Percentiles rank a stretch among this genome's conserved stretches.
Evolutionary conservation across 78 protist genomes (phyloP).

Genomic region (Guillardia theta): DNA sequence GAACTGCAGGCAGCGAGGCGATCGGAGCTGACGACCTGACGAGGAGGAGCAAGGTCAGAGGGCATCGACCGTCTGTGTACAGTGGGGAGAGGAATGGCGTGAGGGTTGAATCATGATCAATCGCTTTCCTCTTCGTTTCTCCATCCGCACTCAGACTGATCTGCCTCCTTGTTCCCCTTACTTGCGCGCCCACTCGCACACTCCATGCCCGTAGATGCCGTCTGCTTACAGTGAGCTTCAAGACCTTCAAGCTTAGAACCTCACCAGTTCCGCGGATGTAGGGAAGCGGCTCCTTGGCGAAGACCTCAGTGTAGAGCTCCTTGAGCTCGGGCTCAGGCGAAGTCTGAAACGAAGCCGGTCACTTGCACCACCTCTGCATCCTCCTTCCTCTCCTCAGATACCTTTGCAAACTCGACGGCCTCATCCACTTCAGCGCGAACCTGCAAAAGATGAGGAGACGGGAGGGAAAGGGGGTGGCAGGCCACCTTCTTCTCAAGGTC

Average conservation of each 20-base stretch:
- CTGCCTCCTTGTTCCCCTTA: not conserved
- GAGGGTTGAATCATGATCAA: too few relatives aligned
- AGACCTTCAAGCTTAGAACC: too few relatives aligned
- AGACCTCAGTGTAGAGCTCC: constrained; percentile 68
- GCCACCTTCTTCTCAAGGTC: constrained; percentile 50
- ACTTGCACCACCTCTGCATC: not conserved
- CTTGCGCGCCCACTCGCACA: not conserved
- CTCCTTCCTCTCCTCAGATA: not conserved
- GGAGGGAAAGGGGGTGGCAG: not conserved
- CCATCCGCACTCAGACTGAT: too few relatives aligned
- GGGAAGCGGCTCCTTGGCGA: not conserved
- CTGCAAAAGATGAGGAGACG: not conserved
- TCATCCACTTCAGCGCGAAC: constrained; percentile 54
- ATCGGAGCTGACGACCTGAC: too few relatives aligned
- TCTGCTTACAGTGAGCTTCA: too few relatives aligned
- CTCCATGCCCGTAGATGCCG: not conserved
- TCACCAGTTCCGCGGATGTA: not conserved
- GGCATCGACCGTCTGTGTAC: too few relatives aligned
- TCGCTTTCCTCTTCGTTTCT: too few relatives aligned
- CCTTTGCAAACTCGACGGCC: constrained; percentile 75
- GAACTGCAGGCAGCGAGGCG: too few relatives aligned
- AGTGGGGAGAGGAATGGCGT: too few relatives aligned
- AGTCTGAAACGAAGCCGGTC: not conserved
- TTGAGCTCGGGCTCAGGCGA: constrained; percentile 51
- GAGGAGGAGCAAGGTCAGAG: too few relatives aligned